A percentile compares a stretch with the other conserved stretches of the same genome.
Evolutionary conservation across 2,329 filamentous ascomycete species (phyloP).

Genomic region (Monosporascus sp.): DNA sequence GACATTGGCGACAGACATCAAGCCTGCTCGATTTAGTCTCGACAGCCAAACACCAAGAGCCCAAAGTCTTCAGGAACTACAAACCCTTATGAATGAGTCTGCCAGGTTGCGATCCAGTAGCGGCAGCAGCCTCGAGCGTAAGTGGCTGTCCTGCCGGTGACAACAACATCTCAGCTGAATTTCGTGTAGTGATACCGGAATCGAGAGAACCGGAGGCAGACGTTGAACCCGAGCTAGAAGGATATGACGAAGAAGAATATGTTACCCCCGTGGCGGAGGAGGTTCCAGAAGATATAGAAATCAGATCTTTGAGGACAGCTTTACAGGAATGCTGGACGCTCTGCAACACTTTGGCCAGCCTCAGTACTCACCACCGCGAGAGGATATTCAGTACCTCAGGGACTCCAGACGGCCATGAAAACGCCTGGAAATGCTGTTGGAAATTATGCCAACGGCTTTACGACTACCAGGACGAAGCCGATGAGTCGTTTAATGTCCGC

Average conservation of each 20-base stretch:
- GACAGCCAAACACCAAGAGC: constrained; percentile 75
- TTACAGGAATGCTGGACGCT: constrained; percentile 89
- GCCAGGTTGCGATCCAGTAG: constrained; percentile 59
- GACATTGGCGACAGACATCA: constrained; percentile 69
- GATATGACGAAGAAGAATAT: constrained; percentile 47
- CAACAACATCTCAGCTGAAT: constrained; percentile 18
- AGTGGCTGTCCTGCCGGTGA: constrained; percentile 16
- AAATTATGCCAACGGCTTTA: constrained; percentile 86
- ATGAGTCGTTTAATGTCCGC: constrained; percentile 60
- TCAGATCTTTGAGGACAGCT: constrained; percentile 66
- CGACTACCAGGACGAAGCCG: constrained; percentile 67
- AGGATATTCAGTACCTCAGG: constrained; percentile 72
- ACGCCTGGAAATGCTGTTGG: constrained; percentile 93
- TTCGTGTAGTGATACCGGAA: constrained; percentile 44
- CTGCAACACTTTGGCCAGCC: constrained; percentile 81
- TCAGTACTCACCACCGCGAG: constrained; percentile 79
- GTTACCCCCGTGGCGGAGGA: constrained; percentile 37
- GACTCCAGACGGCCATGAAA: constrained; percentile 72
- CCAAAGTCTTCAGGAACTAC: constrained; percentile 73
- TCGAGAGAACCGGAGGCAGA: constrained; percentile 44
- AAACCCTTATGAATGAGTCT: constrained; percentile 45
- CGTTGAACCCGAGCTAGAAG: constrained; percentile 49
- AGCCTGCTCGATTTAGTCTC: constrained; percentile 58
- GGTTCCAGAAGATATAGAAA: constrained; percentile 45
- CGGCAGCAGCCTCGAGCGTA: constrained; percentile 74